Base-by-base conservation (phyloP, 2,329 filamentous ascomycete species). In the Talaromyces sp. region DNA sequence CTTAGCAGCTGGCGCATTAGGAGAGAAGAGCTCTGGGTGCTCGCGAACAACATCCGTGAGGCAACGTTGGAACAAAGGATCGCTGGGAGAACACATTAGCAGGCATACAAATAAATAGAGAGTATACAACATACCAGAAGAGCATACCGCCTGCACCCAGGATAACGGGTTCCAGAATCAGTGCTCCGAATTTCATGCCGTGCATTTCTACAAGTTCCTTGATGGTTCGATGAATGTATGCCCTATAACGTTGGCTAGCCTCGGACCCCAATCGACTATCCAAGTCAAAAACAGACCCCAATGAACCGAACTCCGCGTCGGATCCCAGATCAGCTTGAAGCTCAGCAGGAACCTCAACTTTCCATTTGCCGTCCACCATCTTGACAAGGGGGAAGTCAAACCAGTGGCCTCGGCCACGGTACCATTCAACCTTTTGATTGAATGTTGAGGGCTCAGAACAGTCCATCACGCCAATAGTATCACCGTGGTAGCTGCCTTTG, bases 401-500 rank as follows among this genome's bases (percentile, higher is more conserved):
- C 91, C 91, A 95, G 65, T 85, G 82, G 0, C 91, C 90, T 43
- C 85, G 85, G 0, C 89, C 89, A 54, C 84, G 77, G 66, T 95
- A 95, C 90, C 90, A 95, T 65, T 94, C 90, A 0, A 92, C 87
- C 67, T 90, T 90, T 62, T 90, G 83, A 63, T 95, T 95, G 69
- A 82, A 95, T 0, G 83, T 82, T 30, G 83, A 86, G 0, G 90
- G 90, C 65, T 94, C 89, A 0, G 88, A 85, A 48, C 86, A 89
- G 68, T 94, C 90, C 91, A 95, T 94, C 0, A 89, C 89, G 0
- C 90, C 90, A 42, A 95, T 91, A 0, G 90, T 95, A 65, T 95
- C 91, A 1, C 90, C 91, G 63, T 95, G 91, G 63, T 95, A 95
- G 60, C 87, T 89, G 0, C 89, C 89, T 66, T 87, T 89, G 9